A percentile compares a stretch with the other conserved stretches of the same genome.
Evolutionary conservation across 352 stramenopile species (phyloP).

Genomic region (Ophiocytium majus): DNA sequence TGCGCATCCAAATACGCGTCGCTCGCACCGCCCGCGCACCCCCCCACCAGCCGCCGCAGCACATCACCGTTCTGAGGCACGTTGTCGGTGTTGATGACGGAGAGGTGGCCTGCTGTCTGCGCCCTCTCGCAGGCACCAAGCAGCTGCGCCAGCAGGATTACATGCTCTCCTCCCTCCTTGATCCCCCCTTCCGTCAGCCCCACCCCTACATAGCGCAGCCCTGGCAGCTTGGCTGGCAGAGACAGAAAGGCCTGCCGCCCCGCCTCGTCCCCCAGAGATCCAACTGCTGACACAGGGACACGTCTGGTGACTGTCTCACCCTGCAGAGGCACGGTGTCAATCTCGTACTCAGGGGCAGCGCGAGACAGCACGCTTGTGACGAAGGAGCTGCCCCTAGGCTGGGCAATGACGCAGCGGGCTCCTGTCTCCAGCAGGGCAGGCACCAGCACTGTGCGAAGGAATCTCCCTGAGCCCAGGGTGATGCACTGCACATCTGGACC

Average conservation of each 20-base stretch:
- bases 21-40: neutral
- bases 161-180: conserved; percentile 53
- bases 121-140: conserved; percentile 60
- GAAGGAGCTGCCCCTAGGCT: conserved; percentile 67
- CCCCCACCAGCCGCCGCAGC: conserved; percentile 61
- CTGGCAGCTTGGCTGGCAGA: conserved; percentile 58
- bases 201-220: conserved; percentile 65
- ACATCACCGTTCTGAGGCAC: conserved; percentile 66
- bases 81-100: conserved; percentile 75
- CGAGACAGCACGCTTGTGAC: conserved; percentile 54
- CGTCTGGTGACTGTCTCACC: conserved; percentile 57
- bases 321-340: conserved; percentile 66
- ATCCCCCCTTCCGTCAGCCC: conserved; percentile 68
- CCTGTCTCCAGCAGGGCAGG: conserved; percentile 61
- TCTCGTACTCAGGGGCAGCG: conserved; percentile 61
- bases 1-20: conserved; percentile 34
- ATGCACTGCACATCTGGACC: conserved; percentile 49
- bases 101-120: conserved; percentile 61
- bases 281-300: conserved; percentile 52
- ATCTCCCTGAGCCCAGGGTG: conserved; percentile 70
- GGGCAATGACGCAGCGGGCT: conserved; percentile 64
- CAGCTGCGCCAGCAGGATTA: conserved; percentile 66
- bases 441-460: conserved; percentile 69
- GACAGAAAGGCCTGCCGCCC: conserved; percentile 59
- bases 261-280: conserved; percentile 58